phyloP scores from a whole-genome alignment of 345 rosid genomes.

The rapeseed (Brassica napus) region DNA sequence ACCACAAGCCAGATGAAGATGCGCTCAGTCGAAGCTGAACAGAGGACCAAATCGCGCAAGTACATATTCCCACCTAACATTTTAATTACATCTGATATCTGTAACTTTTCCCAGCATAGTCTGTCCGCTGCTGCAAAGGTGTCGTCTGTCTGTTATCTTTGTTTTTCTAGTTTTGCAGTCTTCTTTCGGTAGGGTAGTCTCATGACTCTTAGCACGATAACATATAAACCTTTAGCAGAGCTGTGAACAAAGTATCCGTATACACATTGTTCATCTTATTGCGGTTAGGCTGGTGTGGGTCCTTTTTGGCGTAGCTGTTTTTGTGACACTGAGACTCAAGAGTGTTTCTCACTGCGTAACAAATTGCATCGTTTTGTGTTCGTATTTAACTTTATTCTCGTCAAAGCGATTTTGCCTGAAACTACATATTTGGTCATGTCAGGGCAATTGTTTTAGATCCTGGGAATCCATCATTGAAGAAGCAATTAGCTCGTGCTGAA shows the following conservation, averaged over 20 bases:
- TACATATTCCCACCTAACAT: slow-evolving; percentile 41
- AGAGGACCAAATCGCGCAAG: slow-evolving; percentile 82
- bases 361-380: slow-evolving; percentile 19
- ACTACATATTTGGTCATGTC: slow-evolving; percentile 30
- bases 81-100: slow-evolving; percentile 23
- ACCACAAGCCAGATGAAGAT: slow-evolving; percentile 85
- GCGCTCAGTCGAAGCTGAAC: slow-evolving; percentile 94
- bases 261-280: slow-evolving; percentile 17
- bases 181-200: slow-evolving; percentile 27
- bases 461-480: slow-evolving; percentile 76
- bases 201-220: slow-evolving; percentile 7
- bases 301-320: slow-evolving; percentile 13
- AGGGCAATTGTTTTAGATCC: slow-evolving; percentile 92
- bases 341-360: slow-evolving; percentile 6
- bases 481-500: slow-evolving; percentile 78
- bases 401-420: slow-evolving; percentile 24
- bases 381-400: slow-evolving; percentile 12
- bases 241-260: slow-evolving; percentile 23
- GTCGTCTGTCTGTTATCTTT: slow-evolving; percentile 11
- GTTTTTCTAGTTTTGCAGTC: slow-evolving; percentile 18
- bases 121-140: slow-evolving; percentile 25
- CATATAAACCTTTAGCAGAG: slow-evolving; percentile 10
- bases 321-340: background rate
- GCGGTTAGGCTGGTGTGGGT: slow-evolving; percentile 15
- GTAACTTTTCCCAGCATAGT: background rate